phyloP scores from a whole-genome alignment of 2,329 filamentous ascomycete species.

The Trichoderma koningii region DNA sequence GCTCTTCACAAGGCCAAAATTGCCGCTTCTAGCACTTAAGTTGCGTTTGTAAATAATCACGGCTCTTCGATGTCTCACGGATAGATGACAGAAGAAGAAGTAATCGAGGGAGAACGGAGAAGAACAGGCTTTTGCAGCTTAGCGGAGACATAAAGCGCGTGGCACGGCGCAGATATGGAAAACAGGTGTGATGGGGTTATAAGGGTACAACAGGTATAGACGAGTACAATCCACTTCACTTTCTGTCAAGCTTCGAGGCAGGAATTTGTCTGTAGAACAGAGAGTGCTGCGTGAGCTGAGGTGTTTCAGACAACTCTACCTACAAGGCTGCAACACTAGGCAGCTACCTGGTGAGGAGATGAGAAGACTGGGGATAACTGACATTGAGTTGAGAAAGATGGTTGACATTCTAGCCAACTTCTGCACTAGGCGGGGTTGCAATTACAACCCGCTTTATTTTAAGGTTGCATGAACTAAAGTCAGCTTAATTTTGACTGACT shows the following conservation, averaged over 20 bases:
- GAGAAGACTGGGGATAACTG: too few relatives aligned
- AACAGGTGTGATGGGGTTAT: background rate
- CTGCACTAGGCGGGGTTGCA: background rate
- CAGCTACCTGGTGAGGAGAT: too few relatives aligned
- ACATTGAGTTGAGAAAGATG: too few relatives aligned
- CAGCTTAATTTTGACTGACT: background rate
- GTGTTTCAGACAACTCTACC: too few relatives aligned
- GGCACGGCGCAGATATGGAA: background rate
- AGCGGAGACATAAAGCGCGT: background rate
- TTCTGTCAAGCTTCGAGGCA: background rate
- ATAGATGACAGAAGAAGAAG: too few relatives aligned
- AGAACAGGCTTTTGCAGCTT: background rate
- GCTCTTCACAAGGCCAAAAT: conserved; percentile 10
- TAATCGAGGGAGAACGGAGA: background rate
- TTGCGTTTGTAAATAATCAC: too few relatives aligned
- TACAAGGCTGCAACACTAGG: too few relatives aligned
- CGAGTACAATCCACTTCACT: background rate
- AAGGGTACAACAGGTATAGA: too few relatives aligned
- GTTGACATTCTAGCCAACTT: background rate
- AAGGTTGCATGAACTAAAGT: conserved; percentile 3
- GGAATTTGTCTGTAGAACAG: background rate
- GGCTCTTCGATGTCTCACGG: too few relatives aligned
- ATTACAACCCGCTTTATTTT: background rate
- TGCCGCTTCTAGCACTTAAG: background rate
- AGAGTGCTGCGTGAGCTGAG: too few relatives aligned